Base-by-base conservation (phyloP, 1,284 basidiomycete species). In the Tilletia setariae region DNA sequence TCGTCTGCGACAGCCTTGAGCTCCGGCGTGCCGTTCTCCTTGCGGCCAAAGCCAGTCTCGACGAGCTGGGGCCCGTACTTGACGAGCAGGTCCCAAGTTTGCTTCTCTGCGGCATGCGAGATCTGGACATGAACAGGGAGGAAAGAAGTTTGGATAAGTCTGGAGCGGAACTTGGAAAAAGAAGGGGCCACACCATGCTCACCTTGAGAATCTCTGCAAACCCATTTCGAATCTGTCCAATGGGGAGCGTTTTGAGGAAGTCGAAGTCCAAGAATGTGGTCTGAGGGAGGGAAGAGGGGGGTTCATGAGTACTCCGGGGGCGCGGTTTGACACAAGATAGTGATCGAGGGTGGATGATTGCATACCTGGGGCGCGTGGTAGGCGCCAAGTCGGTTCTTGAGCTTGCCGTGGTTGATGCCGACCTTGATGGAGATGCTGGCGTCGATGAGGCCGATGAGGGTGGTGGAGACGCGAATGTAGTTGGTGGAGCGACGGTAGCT, bases 131-230 rank as follows among this genome's bases (percentile, higher is more conserved):
- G 6, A 23, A 16, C 7, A 16, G 19, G 46, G 21, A 23, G 46
- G 46, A 23, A n/a, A n/a, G n/a, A n/a, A n/a, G n/a, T n/a, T n/a
- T n/a, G n/a, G n/a, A n/a, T n/a, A n/a, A n/a, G n/a, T n/a, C n/a
- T n/a, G n/a, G n/a, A n/a, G n/a, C n/a, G n/a, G n/a, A n/a, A n/a
- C n/a, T n/a, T n/a, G n/a, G n/a, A n/a, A n/a, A n/a, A n/a, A n/a
- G n/a, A n/a, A n/a, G n/a, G n/a, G n/a, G n/a, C n/a, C 46, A 49
- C 4, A 49, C 16, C 7, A 6, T n/a, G 9, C 51, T 56, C n/a
- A 85, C 85, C 82, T 85, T 85, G 77, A 85, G 81, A 51, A 85
- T 76, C 76, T 85, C 84, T 49, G 84, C 84, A 67, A 84, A 84
- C 70, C 84, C 84, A 76, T 85, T 85, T 68, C 84, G 82, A 63